Percentiles rank a stretch among this genome's conserved stretches.
phyloP scores from a whole-genome alignment of 805 yeast genomes.

The Saturnispora sanitii region DNA sequence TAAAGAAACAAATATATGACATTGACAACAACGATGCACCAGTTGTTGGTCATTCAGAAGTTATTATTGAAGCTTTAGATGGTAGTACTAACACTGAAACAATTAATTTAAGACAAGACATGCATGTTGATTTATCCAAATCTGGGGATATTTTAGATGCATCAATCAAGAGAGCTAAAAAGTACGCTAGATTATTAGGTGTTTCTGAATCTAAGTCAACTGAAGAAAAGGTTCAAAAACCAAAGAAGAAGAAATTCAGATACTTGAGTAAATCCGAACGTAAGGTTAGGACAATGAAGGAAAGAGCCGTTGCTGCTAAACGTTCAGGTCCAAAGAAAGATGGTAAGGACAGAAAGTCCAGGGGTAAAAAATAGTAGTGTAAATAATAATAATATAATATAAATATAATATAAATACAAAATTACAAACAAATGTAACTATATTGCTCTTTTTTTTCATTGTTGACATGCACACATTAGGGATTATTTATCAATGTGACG shows the following conservation, averaged over 20 bases:
- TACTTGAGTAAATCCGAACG: conserved; percentile 79
- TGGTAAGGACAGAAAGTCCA: conserved; percentile 14
- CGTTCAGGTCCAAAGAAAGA: conserved; percentile 4
- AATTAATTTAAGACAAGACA: conserved; percentile 31
- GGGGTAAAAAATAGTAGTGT: background rate
- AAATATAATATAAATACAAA: background rate
- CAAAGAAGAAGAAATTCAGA: conserved; percentile 74
- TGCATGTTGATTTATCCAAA: conserved; percentile 60
- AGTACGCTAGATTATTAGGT: conserved; percentile 66
- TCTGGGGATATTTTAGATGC: conserved; percentile 62
- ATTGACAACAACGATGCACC: conserved; percentile 29
- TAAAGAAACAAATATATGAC: conserved; percentile 34
- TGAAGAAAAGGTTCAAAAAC: conserved; percentile 23
- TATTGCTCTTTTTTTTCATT: too few species aligned
- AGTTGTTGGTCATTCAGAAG: conserved; percentile 38
- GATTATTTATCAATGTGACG: too few species aligned
- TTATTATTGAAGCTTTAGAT: conserved; percentile 48
- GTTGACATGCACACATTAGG: too few species aligned
- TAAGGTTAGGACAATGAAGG: conserved; percentile 38
- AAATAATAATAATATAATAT: background rate
- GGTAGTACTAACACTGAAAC: conserved; percentile 15
- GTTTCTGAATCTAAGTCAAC: conserved; percentile 33
- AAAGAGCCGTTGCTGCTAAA: conserved; percentile 25
- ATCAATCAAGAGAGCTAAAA: conserved; percentile 69
- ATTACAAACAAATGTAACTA: too few species aligned